Conservation (phyloP, 257 asterid genomes). For the Salvia rosmarinus region DNA sequence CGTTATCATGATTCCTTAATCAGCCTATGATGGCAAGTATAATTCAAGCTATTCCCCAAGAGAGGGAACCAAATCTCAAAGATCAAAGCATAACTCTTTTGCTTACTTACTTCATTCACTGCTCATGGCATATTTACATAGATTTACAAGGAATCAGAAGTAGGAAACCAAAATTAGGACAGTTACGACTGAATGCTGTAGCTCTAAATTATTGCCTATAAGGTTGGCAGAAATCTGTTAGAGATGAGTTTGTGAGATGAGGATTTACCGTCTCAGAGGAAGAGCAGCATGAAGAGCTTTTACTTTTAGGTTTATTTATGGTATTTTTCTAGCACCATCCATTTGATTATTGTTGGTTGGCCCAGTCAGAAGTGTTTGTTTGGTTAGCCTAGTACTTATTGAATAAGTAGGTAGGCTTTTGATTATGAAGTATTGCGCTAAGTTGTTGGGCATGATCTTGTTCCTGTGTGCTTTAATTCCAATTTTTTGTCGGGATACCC, state of each 20-base stretch:
- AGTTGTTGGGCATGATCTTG: neutral
- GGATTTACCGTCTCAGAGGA: neutral
- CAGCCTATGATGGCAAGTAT: neutral
- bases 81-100: too few relatives aligned
- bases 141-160: neutral
- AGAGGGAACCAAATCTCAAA: too few relatives aligned
- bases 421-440: too few relatives aligned
- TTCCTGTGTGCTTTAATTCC: neutral
- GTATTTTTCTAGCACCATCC: neutral
- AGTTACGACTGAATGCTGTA: neutral
- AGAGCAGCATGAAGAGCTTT: neutral
- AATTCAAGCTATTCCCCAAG: neutral
- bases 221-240: neutral
- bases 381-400: too few relatives aligned
- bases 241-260: neutral
- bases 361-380: too few relatives aligned
- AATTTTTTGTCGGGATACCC: neutral
- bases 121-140: too few relatives aligned
- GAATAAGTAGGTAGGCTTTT: neutral
- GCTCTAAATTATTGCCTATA: neutral
- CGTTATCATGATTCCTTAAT: neutral
- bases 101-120: too few relatives aligned
- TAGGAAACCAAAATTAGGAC: neutral
- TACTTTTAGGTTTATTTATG: neutral
- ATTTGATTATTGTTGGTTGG: too few relatives aligned